A percentile compares a stretch with the other conserved stretches of the same genome.
Conservation (phyloP, 208 protist genomes). For the Cochliopodium minus region DNA sequence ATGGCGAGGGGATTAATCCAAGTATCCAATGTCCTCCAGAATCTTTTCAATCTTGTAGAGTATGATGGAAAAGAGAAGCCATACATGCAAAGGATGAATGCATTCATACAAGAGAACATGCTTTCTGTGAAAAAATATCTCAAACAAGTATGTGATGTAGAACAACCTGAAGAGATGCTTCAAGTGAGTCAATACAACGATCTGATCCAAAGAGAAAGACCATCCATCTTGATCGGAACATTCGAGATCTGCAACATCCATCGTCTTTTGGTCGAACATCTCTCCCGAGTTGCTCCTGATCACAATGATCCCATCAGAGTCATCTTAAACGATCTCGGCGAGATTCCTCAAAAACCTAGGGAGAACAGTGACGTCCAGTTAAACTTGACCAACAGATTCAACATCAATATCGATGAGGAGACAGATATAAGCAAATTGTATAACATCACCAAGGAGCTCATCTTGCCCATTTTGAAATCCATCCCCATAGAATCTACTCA, state of each 20-base stretch:
- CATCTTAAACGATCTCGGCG: constrained; percentile 30
- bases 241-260: constrained; percentile 41
- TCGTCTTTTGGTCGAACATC: constrained; percentile 22
- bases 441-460: constrained; percentile 26
- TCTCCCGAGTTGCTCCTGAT: constrained; percentile 25
- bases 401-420: constrained; percentile 20
- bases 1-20: constrained; percentile 32
- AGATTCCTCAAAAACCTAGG: constrained; percentile 16
- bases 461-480: constrained; percentile 21
- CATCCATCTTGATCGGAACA: constrained; percentile 37
- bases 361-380: constrained; percentile 28
- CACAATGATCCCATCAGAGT: constrained; percentile 30
- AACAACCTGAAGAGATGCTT: constrained; percentile 37
- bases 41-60: constrained; percentile 26
- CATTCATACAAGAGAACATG: constrained; percentile 26
- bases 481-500: constrained; percentile 18
- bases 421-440: constrained; percentile 17
- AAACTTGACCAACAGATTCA: constrained; percentile 31
- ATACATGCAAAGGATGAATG: constrained; percentile 34
- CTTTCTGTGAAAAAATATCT: constrained; percentile 31
- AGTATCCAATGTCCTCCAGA: constrained; percentile 39
- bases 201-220: constrained; percentile 28
- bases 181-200: constrained; percentile 44
- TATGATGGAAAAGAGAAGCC: constrained; percentile 30
- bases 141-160: constrained; percentile 26